A percentile compares a stretch with the other conserved stretches of the same genome.
Conservation (phyloP, 805 yeast genomes). For the Saccharomycopsis fibuligera region DNA sequence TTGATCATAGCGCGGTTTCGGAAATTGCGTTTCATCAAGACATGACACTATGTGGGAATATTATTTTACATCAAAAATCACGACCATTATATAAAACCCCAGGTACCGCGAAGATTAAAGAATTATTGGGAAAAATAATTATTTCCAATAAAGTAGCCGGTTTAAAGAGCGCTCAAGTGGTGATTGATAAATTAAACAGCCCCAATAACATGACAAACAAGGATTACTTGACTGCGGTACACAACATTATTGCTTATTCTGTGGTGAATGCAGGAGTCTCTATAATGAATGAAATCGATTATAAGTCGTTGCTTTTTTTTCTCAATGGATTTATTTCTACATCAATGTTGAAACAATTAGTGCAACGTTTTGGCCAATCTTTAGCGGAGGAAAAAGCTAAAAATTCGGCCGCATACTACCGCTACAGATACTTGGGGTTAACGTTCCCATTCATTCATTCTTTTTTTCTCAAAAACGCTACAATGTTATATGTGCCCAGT, state of each 20-base stretch:
- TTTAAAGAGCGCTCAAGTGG: slow-evolving; percentile 6
- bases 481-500: slow-evolving; percentile 3
- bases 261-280: slow-evolving; percentile 1
- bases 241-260: slow-evolving; percentile 12
- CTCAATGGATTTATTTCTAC: slow-evolving; percentile 9
- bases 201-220: neutral
- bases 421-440: neutral
- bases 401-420: neutral
- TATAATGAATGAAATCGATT: neutral
- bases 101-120: neutral
- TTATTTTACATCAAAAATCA: neutral
- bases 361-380: neutral
- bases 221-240: slow-evolving; percentile 1
- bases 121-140: neutral
- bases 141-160: slow-evolving; percentile 2
- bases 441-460: neutral
- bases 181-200: slow-evolving; percentile 8
- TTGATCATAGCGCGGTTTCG: slow-evolving; percentile 1
- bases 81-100: too few relatives aligned
- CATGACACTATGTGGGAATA: neutral
- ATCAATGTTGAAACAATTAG: slow-evolving; percentile 1
- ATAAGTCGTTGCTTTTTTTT: neutral
- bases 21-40: slow-evolving; percentile 1
- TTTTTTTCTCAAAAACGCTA: neutral
- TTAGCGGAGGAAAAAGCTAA: neutral